Base-by-base conservation (phyloP, 208 protist species). In the Wallacemonas rigidus region DNA sequence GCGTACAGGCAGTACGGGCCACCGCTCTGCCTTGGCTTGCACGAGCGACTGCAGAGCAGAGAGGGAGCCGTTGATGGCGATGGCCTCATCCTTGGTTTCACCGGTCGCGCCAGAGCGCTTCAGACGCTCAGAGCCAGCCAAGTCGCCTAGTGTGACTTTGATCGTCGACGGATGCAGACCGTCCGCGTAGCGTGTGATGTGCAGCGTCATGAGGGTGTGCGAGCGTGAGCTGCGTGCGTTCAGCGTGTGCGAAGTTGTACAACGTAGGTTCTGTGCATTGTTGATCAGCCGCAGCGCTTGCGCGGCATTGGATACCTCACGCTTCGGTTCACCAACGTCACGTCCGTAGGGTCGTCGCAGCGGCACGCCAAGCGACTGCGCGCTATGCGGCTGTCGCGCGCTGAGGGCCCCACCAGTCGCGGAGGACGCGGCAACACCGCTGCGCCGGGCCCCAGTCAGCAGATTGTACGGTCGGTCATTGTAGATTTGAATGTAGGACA, bases 41-140 rank as follows among this genome's bases (percentile, higher is more conserved):
- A 94, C 72, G 41, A 96, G 78, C 58, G 89, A 81, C 71, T 97
- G 88, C 48, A 98, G 85, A 36, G 86, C 87, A 50, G 88, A 89
- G 26, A 98, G 86, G 1, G 94, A 98, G 61, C 88, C 76, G 78
- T 98, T 98, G 73, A 98, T 98, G 73, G 87, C 84, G 60, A 88
- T 86, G 35, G 93, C 95, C 81, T 98, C 94, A 3, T 75, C 84
- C 40, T 95, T 79, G 15, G 81, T 79, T 61, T 92, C 79, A 9
- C 90, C 95, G 1, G 75, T 77, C 48, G 85, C 91, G 47, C 85
- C 90, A 11, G 91, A 96, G 70, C 91, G 87, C 67, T 86, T 86
- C 11, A 98, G 74, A 2, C 92, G 80, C 81, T 98, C 97, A 26
- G 89, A 94, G 14, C 93, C 95, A 14, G 98, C 96, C n/a, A 99